Conservation (phyloP, 805 yeast species). For the Schizosaccharomyces octosporus region DNA sequence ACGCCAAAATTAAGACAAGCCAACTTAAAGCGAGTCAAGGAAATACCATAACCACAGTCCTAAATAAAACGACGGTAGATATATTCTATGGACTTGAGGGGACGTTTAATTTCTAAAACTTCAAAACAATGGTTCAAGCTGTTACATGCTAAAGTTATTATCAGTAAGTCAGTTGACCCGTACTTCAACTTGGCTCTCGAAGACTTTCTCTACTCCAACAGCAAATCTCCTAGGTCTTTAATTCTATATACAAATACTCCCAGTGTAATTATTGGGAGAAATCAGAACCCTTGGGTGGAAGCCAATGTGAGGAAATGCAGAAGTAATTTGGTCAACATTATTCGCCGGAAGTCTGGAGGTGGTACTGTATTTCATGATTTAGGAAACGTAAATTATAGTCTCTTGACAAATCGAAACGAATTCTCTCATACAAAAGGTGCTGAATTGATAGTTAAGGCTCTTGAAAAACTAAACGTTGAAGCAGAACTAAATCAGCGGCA, state of each 20-base stretch:
- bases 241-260: conserved; percentile 54
- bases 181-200: conserved; percentile 60
- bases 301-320: conserved; percentile 23
- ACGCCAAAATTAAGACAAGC: too few species aligned
- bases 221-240: conserved; percentile 35
- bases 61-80: too few species aligned
- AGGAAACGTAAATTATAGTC: conserved; percentile 73
- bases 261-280: conserved; percentile 85
- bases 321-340: conserved; percentile 24
- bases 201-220: conserved; percentile 41
- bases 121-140: neutral
- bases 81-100: too few species aligned
- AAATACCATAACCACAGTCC: too few species aligned
- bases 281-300: conserved; percentile 88
- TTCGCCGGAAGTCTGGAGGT: conserved; percentile 76
- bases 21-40: too few species aligned
- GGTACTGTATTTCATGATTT: conserved; percentile 89
- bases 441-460: conserved; percentile 20
- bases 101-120: too few species aligned
- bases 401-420: conserved; percentile 38
- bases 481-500: conserved; percentile 47
- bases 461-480: conserved; percentile 12
- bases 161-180: conserved; percentile 41
- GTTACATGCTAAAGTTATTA: conserved; percentile 18
- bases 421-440: conserved; percentile 36